A percentile compares a stretch with the other conserved stretches of the same genome.
Evolutionary conservation across 768 basidiomycete genomes (phyloP).

Genomic region (Porphyrellus cyaneotinctus): DNA sequence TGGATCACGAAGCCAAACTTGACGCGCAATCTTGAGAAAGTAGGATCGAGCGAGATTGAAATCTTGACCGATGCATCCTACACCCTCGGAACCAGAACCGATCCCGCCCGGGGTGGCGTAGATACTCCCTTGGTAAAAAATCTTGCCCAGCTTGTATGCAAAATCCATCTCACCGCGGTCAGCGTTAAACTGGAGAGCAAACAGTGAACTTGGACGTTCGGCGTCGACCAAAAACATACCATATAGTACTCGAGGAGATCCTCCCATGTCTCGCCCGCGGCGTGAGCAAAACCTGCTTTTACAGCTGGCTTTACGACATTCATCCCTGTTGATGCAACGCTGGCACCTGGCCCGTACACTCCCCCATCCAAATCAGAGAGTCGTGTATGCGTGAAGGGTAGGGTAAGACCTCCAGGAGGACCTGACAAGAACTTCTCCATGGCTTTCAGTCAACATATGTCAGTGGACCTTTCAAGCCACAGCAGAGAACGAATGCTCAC

Average conservation of each 20-base stretch:
- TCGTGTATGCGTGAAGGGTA: conserved; percentile 76
- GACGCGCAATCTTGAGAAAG: conserved; percentile 78
- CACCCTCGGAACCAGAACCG: conserved; percentile 86
- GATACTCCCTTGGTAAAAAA: conserved; percentile 94
- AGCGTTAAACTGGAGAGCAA: conserved; percentile 73
- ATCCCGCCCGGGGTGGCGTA: conserved; percentile 78
- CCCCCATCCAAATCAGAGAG: conserved; percentile 91
- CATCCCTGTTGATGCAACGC: conserved; percentile 82
- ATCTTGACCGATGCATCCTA: conserved; percentile 80
- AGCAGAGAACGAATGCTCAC: conserved; percentile 40
- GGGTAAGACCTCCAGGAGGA: conserved; percentile 84
- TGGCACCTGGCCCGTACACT: conserved; percentile 92
- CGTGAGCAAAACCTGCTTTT: conserved; percentile 76
- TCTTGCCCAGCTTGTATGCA: conserved; percentile 89
- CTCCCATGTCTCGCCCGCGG: conserved; percentile 91
- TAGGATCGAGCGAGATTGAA: conserved; percentile 74
- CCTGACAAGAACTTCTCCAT: conserved; percentile 80
- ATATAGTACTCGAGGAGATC: conserved; percentile 91
- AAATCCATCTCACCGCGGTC: conserved; percentile 88
- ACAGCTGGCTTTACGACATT: conserved; percentile 72
- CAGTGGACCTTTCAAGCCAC: neutral
- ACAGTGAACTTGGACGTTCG: neutral
- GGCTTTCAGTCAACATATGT: conserved; percentile 40
- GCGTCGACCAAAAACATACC: conserved; percentile 37
- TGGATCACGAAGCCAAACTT: conserved; percentile 85